phyloP scores from a whole-genome alignment of 495 filamentous ascomycete genomes.

The Penicillium egyptiacum region DNA sequence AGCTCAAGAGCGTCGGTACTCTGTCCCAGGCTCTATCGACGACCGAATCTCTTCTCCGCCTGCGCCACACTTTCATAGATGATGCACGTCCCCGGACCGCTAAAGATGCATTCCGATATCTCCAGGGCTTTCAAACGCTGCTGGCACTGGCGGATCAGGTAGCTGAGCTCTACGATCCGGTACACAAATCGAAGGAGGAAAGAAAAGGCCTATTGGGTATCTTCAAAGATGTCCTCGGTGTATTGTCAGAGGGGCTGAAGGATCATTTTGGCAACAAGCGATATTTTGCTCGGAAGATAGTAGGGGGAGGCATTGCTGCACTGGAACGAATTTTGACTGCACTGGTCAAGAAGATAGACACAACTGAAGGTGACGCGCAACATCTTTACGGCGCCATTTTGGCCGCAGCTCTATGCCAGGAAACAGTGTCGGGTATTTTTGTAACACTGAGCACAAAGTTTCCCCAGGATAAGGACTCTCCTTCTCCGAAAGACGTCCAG shows the following conservation, averaged over 20 bases:
- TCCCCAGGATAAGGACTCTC: constrained; percentile 7
- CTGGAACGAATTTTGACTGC: constrained; percentile 66
- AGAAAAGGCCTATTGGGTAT: constrained; percentile 65
- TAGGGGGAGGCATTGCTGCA: constrained; percentile 74
- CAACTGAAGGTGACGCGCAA: constrained; percentile 59
- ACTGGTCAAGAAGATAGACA: constrained; percentile 55
- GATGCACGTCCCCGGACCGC: constrained; percentile 43
- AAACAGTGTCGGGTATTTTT: constrained; percentile 55
- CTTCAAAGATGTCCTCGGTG: constrained; percentile 65
- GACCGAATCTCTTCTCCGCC: constrained; percentile 43
- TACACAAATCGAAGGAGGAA: constrained; percentile 52
- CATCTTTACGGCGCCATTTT: constrained; percentile 85
- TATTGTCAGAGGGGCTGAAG: constrained; percentile 73
- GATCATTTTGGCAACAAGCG: constrained; percentile 82
- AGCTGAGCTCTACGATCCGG: constrained; percentile 68
- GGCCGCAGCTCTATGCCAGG: constrained; percentile 77
- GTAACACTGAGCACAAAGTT: constrained; percentile 35
- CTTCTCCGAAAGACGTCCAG: constrained; percentile 27
- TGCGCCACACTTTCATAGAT: constrained; percentile 60
- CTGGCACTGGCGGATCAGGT: constrained; percentile 65
- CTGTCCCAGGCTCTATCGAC: constrained; percentile 33
- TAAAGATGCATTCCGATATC: constrained; percentile 81
- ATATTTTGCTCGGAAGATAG: constrained; percentile 74
- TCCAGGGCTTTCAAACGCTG: constrained; percentile 75
- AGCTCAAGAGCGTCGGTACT: constrained; percentile 41